phyloP scores from a whole-genome alignment of 1,284 basidiomycete species.

The Leccinum griseonigrum region DNA sequence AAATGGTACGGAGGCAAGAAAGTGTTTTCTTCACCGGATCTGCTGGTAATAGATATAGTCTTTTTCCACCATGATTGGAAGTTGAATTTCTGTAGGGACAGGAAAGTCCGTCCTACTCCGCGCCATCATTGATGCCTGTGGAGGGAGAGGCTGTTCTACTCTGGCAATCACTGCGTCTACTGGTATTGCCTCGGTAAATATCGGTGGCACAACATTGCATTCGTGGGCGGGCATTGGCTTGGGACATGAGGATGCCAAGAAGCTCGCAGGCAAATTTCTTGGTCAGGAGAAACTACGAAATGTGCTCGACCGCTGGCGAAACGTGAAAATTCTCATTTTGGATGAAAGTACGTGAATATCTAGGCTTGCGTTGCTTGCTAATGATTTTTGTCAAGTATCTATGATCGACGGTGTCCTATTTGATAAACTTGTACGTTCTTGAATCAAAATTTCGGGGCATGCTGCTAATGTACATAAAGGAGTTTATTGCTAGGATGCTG shows the following conservation, averaged over 20 bases:
- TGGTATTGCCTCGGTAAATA: slow-evolving; percentile 93
- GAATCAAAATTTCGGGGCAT: not conserved
- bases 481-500: slow-evolving; percentile 56
- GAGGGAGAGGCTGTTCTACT: slow-evolving; percentile 60
- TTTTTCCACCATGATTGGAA: not conserved
- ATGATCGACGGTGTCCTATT: slow-evolving; percentile 96
- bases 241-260: slow-evolving; percentile 66
- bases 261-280: slow-evolving; percentile 67
- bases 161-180: slow-evolving; percentile 92
- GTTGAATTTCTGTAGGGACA: slow-evolving; percentile 59
- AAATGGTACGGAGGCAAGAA: slow-evolving; percentile 48
- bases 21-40: slow-evolving; percentile 83
- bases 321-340: slow-evolving; percentile 83
- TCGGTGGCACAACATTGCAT: slow-evolving; percentile 91
- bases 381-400: slow-evolving; percentile 61
- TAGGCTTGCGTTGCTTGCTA: not conserved
- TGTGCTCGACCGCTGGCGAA: slow-evolving; percentile 66
- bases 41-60: slow-evolving; percentile 51
- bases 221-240: slow-evolving; percentile 92
- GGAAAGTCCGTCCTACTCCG: slow-evolving; percentile 94
- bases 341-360: slow-evolving; percentile 73
- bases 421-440: slow-evolving; percentile 65
- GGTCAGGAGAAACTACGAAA: slow-evolving; percentile 63
- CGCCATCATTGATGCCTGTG: slow-evolving; percentile 73
- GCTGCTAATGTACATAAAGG: slow-evolving; percentile 26